Percentiles rank a stretch among this genome's conserved stretches.
Evolutionary conservation across 768 basidiomycete genomes (phyloP).

Genomic region (Galerina sulciceps): DNA sequence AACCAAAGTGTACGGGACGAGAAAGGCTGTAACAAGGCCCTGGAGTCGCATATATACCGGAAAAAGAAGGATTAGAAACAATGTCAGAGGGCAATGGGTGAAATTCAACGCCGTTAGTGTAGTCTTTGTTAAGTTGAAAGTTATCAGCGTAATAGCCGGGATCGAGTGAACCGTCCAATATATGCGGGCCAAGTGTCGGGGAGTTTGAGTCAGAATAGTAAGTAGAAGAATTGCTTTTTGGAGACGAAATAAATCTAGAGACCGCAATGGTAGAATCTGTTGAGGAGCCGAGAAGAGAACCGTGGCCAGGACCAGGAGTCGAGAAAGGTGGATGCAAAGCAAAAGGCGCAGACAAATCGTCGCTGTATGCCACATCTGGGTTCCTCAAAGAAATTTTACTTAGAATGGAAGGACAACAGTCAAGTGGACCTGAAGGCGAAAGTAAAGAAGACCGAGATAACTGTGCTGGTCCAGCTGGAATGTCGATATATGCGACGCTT

Average conservation of each 20-base stretch:
- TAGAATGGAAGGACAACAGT: neutral
- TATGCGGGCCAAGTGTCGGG: slow-evolving; percentile 6
- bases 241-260: slow-evolving; percentile 7
- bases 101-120: neutral
- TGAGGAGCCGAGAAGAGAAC: slow-evolving; percentile 23
- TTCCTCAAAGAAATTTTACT: neutral
- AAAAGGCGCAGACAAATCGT: neutral
- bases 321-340: slow-evolving; percentile 27
- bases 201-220: slow-evolving; percentile 13
- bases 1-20: slow-evolving; percentile 52
- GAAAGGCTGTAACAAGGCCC: slow-evolving; percentile 44
- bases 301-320: slow-evolving; percentile 26
- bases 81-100: slow-evolving; percentile 16
- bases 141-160: neutral
- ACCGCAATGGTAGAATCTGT: slow-evolving; percentile 12
- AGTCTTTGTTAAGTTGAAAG: neutral
- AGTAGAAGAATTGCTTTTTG: slow-evolving; percentile 21
- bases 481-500: slow-evolving; percentile 5
- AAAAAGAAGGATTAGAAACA: slow-evolving; percentile 16
- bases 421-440: too few relatives aligned
- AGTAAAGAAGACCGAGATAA: too few relatives aligned
- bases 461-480: neutral
- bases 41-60: slow-evolving; percentile 47
- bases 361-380: neutral
- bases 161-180: slow-evolving; percentile 6